A percentile compares a stretch with the other conserved stretches of the same genome.
Evolutionary conservation across 2,329 filamentous ascomycete species (phyloP).

Genomic region (Nannizziopsis arthrosporioides): DNA sequence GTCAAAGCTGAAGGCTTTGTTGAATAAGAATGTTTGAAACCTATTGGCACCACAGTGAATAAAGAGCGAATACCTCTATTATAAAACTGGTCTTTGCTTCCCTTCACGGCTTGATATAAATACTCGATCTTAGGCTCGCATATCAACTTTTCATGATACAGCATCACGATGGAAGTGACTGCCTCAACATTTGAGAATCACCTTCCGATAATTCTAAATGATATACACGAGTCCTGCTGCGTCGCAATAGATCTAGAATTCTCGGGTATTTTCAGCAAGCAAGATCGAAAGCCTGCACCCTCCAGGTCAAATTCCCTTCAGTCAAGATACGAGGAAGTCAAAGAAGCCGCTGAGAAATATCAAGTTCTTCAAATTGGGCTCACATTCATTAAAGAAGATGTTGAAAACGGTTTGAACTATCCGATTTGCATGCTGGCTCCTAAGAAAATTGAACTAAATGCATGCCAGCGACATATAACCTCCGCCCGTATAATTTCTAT

Average conservation of each 20-base stretch:
- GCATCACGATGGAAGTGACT: slow-evolving; percentile 45
- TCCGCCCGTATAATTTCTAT: slow-evolving; percentile 55
- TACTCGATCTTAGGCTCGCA: too few relatives aligned
- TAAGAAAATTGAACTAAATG: neutral
- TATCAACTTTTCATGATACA: neutral
- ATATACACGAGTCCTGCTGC: slow-evolving; percentile 49
- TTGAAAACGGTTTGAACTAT: slow-evolving; percentile 33
- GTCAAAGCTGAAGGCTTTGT: too few relatives aligned
- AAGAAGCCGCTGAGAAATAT: slow-evolving; percentile 49
- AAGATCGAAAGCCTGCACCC: slow-evolving; percentile 15
- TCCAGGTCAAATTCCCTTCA: slow-evolving; percentile 41
- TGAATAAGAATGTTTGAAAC: too few relatives aligned
- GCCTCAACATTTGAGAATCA: slow-evolving; percentile 38
- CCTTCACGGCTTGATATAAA: too few relatives aligned
- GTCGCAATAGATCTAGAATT: slow-evolving; percentile 56
- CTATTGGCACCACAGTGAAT: too few relatives aligned
- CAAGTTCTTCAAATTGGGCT: slow-evolving; percentile 56
- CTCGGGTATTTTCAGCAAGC: slow-evolving; percentile 47
- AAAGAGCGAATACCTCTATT: too few relatives aligned
- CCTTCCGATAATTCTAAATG: slow-evolving; percentile 45
- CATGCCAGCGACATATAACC: slow-evolving; percentile 39
- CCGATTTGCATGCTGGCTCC: neutral
- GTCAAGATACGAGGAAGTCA: slow-evolving; percentile 50
- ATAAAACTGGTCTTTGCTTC: too few relatives aligned
- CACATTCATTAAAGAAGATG: slow-evolving; percentile 51